These are phyloP conservation scores for Fusarium foetens DNA, from an alignment of 2,329 filamentous ascomycete genomes.

Conservation along the genomic window DNA sequence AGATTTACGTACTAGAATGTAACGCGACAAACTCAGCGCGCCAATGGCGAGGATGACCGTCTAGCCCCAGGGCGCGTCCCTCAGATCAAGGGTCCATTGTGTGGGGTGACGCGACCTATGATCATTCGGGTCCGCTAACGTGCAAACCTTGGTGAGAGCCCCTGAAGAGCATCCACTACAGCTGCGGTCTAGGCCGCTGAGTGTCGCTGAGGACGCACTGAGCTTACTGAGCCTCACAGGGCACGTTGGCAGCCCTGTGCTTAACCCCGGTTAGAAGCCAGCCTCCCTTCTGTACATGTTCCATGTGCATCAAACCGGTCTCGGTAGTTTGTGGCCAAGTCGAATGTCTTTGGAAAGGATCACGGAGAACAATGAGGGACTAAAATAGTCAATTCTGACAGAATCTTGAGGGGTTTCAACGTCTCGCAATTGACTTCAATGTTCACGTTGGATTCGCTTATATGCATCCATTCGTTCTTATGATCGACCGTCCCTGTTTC, in stretches of 20 bases:
- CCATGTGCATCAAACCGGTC: conserved; percentile 32
- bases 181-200: conserved; percentile 16
- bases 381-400: not conserved
- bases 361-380: not conserved
- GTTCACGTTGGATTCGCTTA: conserved; percentile 7
- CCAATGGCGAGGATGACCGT: conserved; percentile 5
- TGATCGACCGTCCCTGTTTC: conserved; percentile 30
- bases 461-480: conserved; percentile 11
- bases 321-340: conserved; percentile 24
- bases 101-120: conserved; percentile 34
- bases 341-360: conserved; percentile 14
- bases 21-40: conserved; percentile 7
- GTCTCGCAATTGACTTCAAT: not conserved
- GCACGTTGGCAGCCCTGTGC: conserved; percentile 27
- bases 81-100: conserved; percentile 35
- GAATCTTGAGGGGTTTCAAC: not conserved
- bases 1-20: conserved; percentile 35
- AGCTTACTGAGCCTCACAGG: conserved; percentile 32
- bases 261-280: conserved; percentile 18
- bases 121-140: conserved; percentile 11
- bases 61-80: conserved; percentile 13
- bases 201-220: conserved; percentile 25
- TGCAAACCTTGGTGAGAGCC: conserved; percentile 14
- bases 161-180: conserved; percentile 36
- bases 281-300: conserved; percentile 28